These are phyloP conservation scores for Microsporum canis DNA, from an alignment of 2,329 filamentous ascomycete species.

Conservation along the genomic window DNA sequence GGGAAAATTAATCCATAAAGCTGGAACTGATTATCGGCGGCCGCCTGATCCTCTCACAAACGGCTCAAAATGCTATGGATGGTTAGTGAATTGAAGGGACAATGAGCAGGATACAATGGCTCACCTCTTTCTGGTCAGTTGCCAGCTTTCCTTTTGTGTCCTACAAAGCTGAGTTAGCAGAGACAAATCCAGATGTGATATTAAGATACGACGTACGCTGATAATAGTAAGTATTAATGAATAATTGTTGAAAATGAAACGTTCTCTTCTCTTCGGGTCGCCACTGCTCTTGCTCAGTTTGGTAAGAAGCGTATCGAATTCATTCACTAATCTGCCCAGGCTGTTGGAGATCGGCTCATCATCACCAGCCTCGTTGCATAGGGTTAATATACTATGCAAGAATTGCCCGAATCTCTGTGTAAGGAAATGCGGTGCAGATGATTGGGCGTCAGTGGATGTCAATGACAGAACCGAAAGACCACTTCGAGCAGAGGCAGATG, in stretches of 20 bases:
- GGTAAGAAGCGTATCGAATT: constrained; percentile 72
- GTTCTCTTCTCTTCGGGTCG: constrained; percentile 67
- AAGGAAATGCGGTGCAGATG: constrained; percentile 67
- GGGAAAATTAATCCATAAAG: neutral
- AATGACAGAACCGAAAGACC: constrained; percentile 44
- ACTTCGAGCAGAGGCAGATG: constrained; percentile 37
- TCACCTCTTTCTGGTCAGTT: constrained; percentile 56
- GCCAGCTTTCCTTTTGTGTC: constrained; percentile 39
- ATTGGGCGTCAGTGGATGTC: constrained; percentile 38
- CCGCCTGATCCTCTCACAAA: constrained; percentile 16
- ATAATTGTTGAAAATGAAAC: constrained; percentile 94
- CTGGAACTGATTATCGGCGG: neutral
- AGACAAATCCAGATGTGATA: neutral
- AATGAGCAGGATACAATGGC: constrained; percentile 8
- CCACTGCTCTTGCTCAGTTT: constrained; percentile 65
- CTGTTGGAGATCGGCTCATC: constrained; percentile 85
- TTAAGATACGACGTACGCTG: constrained; percentile 39
- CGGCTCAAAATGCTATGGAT: constrained; percentile 29
- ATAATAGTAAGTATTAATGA: constrained; percentile 90
- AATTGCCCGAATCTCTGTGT: constrained; percentile 96
- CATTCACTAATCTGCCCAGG: constrained; percentile 60
- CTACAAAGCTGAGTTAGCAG: constrained; percentile 15
- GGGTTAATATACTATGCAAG: constrained; percentile 66
- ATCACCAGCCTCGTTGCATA: constrained; percentile 84
- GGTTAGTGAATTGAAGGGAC: constrained; percentile 11